phyloP scores from a whole-genome alignment of 108 stramenopile genomes.

The Craspedostauros australis region DNA sequence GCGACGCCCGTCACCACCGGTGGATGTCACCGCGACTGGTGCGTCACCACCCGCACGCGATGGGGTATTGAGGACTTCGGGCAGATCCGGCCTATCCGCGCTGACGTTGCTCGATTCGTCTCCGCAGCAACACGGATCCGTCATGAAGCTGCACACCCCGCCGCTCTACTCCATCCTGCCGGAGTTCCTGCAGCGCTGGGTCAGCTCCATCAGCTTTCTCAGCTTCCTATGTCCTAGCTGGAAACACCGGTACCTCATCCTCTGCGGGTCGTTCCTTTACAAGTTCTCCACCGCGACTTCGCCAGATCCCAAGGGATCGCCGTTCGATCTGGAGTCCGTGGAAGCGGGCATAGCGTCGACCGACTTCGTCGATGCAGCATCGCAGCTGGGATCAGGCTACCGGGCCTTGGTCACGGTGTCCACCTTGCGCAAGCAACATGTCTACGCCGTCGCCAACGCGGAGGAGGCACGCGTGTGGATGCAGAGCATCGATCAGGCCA shows the following conservation, averaged over 20 bases:
- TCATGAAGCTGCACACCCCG: conserved; percentile 62
- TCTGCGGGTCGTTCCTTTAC: conserved; percentile 72
- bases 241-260: conserved; percentile 64
- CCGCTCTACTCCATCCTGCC: conserved; percentile 53
- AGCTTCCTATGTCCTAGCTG: conserved; percentile 48
- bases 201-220: conserved; percentile 27
- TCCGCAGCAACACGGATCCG: conserved; percentile 55
- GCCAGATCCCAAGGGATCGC: conserved; percentile 53
- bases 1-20: too few species aligned
- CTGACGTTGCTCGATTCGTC: conserved; percentile 37
- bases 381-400: conserved; percentile 40
- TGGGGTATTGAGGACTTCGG: too few species aligned
- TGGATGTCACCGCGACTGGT: too few species aligned
- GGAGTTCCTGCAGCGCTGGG: conserved; percentile 33
- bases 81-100: conserved; percentile 41
- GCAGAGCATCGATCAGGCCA: conserved; percentile 42
- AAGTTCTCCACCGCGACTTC: conserved; percentile 51
- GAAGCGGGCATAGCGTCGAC: background rate
- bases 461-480: conserved; percentile 70
- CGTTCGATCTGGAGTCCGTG: conserved; percentile 41
- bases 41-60: too few species aligned
- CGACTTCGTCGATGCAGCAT: conserved; percentile 1
- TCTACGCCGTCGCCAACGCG: conserved; percentile 48
- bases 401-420: conserved; percentile 40
- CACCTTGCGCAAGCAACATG: conserved; percentile 54